Evolutionary conservation across 2,329 filamentous ascomycete genomes (phyloP).

Genomic region (Beauveria varroae): DNA sequence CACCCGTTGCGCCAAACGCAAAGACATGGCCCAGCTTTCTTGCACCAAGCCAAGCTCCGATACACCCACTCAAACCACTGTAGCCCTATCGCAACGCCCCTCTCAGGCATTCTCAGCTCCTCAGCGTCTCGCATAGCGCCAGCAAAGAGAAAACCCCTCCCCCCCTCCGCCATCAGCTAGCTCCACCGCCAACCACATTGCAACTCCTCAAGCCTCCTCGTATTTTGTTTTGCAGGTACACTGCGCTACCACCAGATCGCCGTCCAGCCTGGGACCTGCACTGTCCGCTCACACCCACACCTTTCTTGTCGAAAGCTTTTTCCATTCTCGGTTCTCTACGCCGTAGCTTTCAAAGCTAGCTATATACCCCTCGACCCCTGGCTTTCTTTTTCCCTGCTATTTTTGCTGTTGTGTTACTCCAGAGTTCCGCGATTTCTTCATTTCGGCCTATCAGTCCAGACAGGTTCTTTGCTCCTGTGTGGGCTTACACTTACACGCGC

Average conservation of each 20-base stretch:
- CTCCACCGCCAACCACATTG: conserved; percentile 10
- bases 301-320: not conserved
- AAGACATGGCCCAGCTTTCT: not conserved
- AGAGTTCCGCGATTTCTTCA: not conserved
- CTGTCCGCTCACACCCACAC: conserved; percentile 1
- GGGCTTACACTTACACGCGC: conserved; percentile 3
- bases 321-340: not conserved
- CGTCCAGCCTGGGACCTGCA: not conserved
- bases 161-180: not conserved
- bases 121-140: conserved; percentile 1
- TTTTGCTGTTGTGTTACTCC: conserved; percentile 1
- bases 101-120: not conserved
- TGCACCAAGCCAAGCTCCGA: not conserved
- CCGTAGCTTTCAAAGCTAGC: not conserved
- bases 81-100: not conserved
- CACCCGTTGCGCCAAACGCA: not conserved
- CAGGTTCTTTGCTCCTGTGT: not conserved
- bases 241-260: not conserved
- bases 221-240: conserved; percentile 9
- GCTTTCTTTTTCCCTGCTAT: not conserved
- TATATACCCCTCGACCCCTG: conserved; percentile 6
- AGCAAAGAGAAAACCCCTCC: not conserved
- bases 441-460: not conserved
- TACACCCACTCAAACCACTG: not conserved
- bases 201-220: conserved; percentile 11